Evolutionary conservation across 371 early-diverging fungal species (phyloP), one percentile per base, ranked within the genome.

Genomic region (Mucor saturninus): DNA sequence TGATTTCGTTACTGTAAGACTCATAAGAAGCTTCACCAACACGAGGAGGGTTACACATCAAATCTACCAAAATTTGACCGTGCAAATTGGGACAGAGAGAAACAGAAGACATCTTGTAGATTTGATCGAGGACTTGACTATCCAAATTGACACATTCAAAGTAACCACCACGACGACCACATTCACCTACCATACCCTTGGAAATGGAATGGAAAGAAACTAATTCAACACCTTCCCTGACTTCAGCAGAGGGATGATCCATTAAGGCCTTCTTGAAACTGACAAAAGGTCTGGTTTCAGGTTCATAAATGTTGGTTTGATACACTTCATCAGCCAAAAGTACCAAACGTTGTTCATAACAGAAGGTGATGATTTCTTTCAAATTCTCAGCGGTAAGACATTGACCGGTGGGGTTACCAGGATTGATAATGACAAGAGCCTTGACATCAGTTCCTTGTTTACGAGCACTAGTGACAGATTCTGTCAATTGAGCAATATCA

Each of bases 121-220:
- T 76, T 69, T 96, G 86, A 5, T 86, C 94, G 64, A 89, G 72
- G 35, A 97, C 88, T 13, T 81, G 64, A 5, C 72, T 62, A 72
- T 93, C 92, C 61, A 98, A 80, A 55, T 92, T 91, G 46, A 87
- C 86, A 65, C 94, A 93, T 79, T 98, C 99, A 84, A 96, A 95
- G 82, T 97, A 98, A 3, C 98, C 99, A 59, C 98, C 99, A 56
- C 99, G 93, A 63, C 95, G 91, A 48, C 99, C 99, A 73, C 99
- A 98, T 72, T 98, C 99, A 56, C 99, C 99, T 62, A 98, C 75
- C 95, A 97, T 92, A 53, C 99, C 99, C 77, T 98, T 98, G 40
- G 97, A 97, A 58, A 97, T 89, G 40, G 93, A 92, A 71, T 98
- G 97, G 87, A 95, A 96, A 15, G 95, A 95, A 59, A 97, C 86